Evolutionary conservation across 2,329 filamentous ascomycete genomes (phyloP).

Genomic region (Colletotrichum viniferum): DNA sequence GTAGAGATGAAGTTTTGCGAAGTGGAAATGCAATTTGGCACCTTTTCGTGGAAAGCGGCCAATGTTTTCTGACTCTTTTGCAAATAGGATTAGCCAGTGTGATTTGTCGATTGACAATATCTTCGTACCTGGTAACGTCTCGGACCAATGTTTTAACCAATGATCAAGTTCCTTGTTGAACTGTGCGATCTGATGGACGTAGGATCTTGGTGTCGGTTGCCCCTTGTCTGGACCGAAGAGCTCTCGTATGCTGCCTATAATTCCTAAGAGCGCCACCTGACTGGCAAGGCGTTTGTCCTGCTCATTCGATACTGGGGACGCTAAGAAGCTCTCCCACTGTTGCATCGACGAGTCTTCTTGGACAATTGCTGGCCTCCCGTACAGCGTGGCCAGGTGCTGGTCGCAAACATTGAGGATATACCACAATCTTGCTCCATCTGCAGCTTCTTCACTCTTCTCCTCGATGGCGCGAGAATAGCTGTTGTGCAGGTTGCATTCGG

Average conservation of each 20-base stretch:
- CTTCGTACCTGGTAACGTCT: constrained; percentile 30
- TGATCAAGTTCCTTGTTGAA: constrained; percentile 37
- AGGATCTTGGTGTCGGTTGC: constrained; percentile 52
- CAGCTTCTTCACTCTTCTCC: constrained; percentile 44
- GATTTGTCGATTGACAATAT: fast-evolving
- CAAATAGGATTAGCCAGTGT: constrained; percentile 24
- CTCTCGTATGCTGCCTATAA: constrained; percentile 58
- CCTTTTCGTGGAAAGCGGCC: constrained; percentile 44
- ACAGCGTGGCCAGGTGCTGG: constrained; percentile 65
- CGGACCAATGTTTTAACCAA: constrained; percentile 41
- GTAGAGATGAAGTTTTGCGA: constrained; percentile 46
- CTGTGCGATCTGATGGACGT: constrained; percentile 49
- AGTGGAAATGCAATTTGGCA: constrained; percentile 44
- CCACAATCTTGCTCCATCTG: constrained; percentile 63
- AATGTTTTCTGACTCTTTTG: constrained; percentile 43
- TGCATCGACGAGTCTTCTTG: constrained; percentile 62
- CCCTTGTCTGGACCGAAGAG: constrained; percentile 61
- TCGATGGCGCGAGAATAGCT: constrained; percentile 44
- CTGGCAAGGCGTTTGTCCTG: constrained; percentile 62
- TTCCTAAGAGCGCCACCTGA: constrained; percentile 62
- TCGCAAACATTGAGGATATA: constrained; percentile 66
- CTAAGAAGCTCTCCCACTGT: constrained; percentile 61
- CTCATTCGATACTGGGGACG: constrained; percentile 52
- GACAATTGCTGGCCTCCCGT: constrained; percentile 62
- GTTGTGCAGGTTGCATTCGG: constrained; percentile 49